Evolutionary conservation across 2,329 filamentous ascomycete species (phyloP).

Genomic region (Didymellaceae sp.): DNA sequence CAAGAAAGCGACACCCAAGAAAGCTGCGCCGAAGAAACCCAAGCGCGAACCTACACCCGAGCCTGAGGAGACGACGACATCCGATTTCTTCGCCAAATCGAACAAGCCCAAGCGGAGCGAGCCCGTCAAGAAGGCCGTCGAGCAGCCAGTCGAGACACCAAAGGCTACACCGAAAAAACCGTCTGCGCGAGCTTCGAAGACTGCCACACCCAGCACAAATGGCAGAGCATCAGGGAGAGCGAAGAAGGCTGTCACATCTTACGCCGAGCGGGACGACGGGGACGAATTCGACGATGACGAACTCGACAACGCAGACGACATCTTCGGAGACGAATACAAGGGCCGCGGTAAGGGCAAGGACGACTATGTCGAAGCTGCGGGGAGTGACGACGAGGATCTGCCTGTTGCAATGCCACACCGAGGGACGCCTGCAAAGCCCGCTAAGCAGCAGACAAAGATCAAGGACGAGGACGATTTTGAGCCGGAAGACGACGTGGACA

Average conservation of each 20-base stretch:
- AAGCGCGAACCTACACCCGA: slow-evolving; percentile 58
- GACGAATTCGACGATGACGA: slow-evolving; percentile 57
- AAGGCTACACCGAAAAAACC: slow-evolving; percentile 48
- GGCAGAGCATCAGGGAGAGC: slow-evolving; percentile 46
- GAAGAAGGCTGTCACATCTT: slow-evolving; percentile 53
- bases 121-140: slow-evolving; percentile 42
- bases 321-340: slow-evolving; percentile 77
- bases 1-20: slow-evolving; percentile 60
- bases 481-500: slow-evolving; percentile 58
- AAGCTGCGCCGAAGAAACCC: slow-evolving; percentile 63
- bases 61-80: slow-evolving; percentile 65
- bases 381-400: slow-evolving; percentile 39
- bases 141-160: slow-evolving; percentile 33
- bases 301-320: slow-evolving; percentile 73
- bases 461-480: slow-evolving; percentile 51
- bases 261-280: slow-evolving; percentile 66
- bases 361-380: slow-evolving; percentile 69
- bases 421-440: slow-evolving; percentile 45
- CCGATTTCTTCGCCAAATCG: slow-evolving; percentile 67
- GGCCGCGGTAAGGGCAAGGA: slow-evolving; percentile 66
- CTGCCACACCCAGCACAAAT: slow-evolving; percentile 45
- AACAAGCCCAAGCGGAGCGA: slow-evolving; percentile 61
- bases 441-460: slow-evolving; percentile 57
- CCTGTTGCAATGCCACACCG: slow-evolving; percentile 42
- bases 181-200: slow-evolving; percentile 39